These are phyloP conservation scores for Nothopassalora personata DNA, from an alignment of 2,329 filamentous ascomycete species.

Conservation along the genomic window DNA sequence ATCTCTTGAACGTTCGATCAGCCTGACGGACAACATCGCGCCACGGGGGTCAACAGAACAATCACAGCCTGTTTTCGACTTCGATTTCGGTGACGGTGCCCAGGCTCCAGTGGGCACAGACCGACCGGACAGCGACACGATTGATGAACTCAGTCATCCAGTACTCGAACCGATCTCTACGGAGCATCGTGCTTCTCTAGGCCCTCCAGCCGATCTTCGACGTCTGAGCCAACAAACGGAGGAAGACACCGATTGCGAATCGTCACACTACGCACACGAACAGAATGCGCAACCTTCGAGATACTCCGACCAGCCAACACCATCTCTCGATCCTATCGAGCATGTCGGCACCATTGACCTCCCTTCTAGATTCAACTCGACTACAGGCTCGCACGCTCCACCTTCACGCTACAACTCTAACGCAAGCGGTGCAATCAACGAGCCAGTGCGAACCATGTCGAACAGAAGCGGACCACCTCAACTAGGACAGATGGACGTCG, in stretches of 20 bases:
- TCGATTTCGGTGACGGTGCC: slow-evolving; percentile 16
- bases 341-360: slow-evolving; percentile 26
- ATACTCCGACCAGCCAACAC: slow-evolving; percentile 21
- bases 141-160: slow-evolving; percentile 11
- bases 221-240: slow-evolving; percentile 12
- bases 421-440: not conserved
- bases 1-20: slow-evolving; percentile 13
- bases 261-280: slow-evolving; percentile 6
- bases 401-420: slow-evolving; percentile 6
- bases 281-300: not conserved
- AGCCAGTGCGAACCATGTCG: slow-evolving; percentile 2
- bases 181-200: slow-evolving; percentile 18
- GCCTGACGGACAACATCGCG: slow-evolving; percentile 14
- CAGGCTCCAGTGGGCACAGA: slow-evolving; percentile 9
- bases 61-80: slow-evolving; percentile 16
- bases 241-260: slow-evolving; percentile 2
- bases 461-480: slow-evolving; percentile 3
- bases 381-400: slow-evolving; percentile 3
- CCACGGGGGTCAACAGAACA: slow-evolving; percentile 1
- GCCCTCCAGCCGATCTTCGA: slow-evolving; percentile 7
- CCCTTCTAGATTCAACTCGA: slow-evolving; percentile 29
- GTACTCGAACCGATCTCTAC: slow-evolving; percentile 19
- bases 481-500: not conserved
- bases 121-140: slow-evolving; percentile 17
- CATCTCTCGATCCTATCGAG: slow-evolving; percentile 28